phyloP scores from a whole-genome alignment of 2,329 filamentous ascomycete species.

The Colletotrichum sp. region DNA sequence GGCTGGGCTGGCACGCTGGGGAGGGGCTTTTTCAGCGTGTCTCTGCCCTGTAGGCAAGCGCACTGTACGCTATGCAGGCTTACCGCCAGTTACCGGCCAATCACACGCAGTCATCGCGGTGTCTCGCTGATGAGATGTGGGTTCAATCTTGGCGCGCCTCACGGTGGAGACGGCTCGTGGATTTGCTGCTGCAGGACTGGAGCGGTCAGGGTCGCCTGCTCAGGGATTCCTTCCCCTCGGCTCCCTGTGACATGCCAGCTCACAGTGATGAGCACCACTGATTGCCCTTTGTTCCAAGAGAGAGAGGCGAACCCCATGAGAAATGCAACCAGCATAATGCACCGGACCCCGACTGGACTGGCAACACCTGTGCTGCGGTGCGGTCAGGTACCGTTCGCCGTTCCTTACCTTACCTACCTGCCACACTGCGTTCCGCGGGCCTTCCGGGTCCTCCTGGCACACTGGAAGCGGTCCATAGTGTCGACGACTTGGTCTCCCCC shows the following conservation, averaged over 20 bases:
- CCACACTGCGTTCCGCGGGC: neutral
- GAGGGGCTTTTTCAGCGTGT: neutral
- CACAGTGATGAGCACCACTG: neutral
- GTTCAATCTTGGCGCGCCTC: constrained; percentile 1
- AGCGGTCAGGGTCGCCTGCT: constrained; percentile 12
- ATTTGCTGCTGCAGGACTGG: neutral
- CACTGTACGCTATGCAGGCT: neutral
- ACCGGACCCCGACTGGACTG: neutral
- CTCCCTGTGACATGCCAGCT: constrained; percentile 18
- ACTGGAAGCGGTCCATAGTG: neutral
- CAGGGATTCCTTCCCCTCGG: constrained; percentile 13
- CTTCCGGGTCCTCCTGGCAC: neutral
- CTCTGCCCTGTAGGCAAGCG: neutral
- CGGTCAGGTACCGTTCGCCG: neutral
- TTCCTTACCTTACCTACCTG: neutral
- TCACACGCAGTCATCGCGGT: neutral
- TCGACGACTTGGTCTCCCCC: neutral
- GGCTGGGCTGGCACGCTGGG: neutral
- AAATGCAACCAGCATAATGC: neutral
- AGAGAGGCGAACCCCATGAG: neutral
- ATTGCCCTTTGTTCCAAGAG: neutral
- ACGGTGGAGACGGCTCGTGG: constrained; percentile 3
- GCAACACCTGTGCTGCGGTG: neutral
- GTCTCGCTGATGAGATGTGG: constrained; percentile 19
- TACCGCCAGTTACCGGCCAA: constrained; percentile 4